phyloP scores from a whole-genome alignment of 2,329 filamentous ascomycete genomes.

The Daldinia eschscholtzii region DNA sequence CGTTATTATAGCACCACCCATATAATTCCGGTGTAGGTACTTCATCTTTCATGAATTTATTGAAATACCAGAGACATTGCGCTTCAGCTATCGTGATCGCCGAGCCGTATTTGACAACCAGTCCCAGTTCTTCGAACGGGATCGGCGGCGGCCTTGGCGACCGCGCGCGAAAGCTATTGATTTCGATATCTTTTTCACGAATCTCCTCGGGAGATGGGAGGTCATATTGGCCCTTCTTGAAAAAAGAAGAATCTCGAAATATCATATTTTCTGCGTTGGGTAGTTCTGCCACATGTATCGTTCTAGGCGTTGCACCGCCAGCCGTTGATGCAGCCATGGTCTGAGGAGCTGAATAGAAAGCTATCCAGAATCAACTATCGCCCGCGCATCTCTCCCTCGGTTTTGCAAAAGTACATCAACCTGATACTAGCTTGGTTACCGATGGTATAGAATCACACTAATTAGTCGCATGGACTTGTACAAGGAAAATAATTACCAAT shows the following conservation, averaged over 20 bases:
- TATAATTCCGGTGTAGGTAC: conserved; percentile 36
- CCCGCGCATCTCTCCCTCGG: too few relatives aligned
- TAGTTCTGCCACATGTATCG: not conserved
- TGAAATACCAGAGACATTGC: conserved; percentile 37
- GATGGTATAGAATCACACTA: not conserved
- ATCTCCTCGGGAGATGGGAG: conserved; percentile 28
- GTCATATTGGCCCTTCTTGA: not conserved
- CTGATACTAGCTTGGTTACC: not conserved
- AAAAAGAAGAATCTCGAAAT: not conserved
- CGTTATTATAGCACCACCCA: conserved; percentile 31
- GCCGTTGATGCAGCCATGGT: not conserved
- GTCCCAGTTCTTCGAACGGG: conserved; percentile 27
- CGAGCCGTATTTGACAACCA: conserved; percentile 39
- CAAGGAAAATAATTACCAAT: too few relatives aligned
- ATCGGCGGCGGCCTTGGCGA: conserved; percentile 28
- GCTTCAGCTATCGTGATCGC: conserved; percentile 37
- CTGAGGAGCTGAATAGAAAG: not conserved
- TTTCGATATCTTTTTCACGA: conserved; percentile 16
- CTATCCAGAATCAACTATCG: not conserved
- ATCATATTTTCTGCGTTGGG: not conserved
- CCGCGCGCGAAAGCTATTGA: conserved; percentile 25
- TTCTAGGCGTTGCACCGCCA: not conserved
- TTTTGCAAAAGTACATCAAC: not conserved
- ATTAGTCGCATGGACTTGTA: too few relatives aligned
- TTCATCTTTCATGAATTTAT: conserved; percentile 29